phyloP scores from a whole-genome alignment of 2,329 filamentous ascomycete genomes.

The Fusarium palustre region DNA sequence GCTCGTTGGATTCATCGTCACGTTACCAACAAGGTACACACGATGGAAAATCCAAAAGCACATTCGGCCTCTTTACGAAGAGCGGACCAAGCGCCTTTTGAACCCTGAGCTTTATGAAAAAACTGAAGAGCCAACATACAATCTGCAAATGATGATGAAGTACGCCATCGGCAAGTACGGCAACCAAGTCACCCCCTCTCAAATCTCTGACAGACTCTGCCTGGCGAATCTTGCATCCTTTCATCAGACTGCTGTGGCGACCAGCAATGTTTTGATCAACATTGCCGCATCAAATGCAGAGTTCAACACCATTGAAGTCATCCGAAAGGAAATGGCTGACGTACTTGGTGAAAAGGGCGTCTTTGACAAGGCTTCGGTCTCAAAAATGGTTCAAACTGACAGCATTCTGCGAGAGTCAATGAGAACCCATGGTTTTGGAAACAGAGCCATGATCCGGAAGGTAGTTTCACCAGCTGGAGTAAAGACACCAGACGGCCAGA shows the following conservation, averaged over 20 bases:
- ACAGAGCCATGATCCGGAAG: constrained; percentile 47
- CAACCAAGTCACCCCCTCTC: constrained; percentile 45
- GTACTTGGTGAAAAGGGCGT: constrained; percentile 44
- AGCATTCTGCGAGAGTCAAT: constrained; percentile 59
- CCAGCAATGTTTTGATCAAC: constrained; percentile 56
- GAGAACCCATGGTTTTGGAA: constrained; percentile 51
- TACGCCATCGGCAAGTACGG: constrained; percentile 33
- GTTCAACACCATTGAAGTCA: constrained; percentile 51
- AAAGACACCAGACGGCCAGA: constrained; percentile 50
- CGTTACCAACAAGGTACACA: constrained; percentile 27
- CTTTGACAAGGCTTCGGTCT: constrained; percentile 55
- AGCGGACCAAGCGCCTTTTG: neutral
- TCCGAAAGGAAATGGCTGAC: constrained; percentile 53
- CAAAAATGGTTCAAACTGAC: constrained; percentile 54
- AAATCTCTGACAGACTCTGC: constrained; percentile 38
- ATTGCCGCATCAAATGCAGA: constrained; percentile 53
- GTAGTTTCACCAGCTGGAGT: constrained; percentile 45
- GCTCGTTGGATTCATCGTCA: constrained; percentile 47
- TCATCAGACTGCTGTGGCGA: constrained; percentile 56
- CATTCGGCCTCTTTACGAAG: constrained; percentile 18
- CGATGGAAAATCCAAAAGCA: constrained; percentile 31
- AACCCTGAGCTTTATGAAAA: constrained; percentile 3
- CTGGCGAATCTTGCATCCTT: constrained; percentile 53
- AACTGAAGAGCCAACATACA: constrained; percentile 17
- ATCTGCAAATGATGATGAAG: constrained; percentile 38